phyloP scores from a whole-genome alignment of 2,329 filamentous ascomycete genomes.

The Microdochium trichocladiopsis region DNA sequence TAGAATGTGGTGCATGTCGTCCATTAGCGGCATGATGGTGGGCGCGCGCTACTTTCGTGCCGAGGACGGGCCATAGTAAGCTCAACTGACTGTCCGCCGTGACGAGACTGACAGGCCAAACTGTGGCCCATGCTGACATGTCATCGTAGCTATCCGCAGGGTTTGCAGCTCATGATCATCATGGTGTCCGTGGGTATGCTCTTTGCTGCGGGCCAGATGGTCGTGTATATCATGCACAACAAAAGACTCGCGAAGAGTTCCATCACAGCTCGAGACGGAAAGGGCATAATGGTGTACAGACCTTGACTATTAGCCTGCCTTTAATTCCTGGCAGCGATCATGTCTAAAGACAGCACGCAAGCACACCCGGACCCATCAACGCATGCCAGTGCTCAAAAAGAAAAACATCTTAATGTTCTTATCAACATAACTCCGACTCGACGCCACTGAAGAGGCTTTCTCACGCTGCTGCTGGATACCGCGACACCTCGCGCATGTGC shows the following conservation, averaged over 20 bases:
- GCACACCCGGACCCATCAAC: too few species aligned
- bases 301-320: neutral
- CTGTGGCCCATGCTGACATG: neutral
- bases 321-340: too few species aligned
- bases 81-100: constrained; percentile 2
- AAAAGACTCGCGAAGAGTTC: constrained; percentile 15
- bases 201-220: constrained; percentile 30
- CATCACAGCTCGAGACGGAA: neutral
- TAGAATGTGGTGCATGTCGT: constrained; percentile 40
- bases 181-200: constrained; percentile 32
- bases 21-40: constrained; percentile 41
- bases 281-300: constrained; percentile 1
- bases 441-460: too few species aligned
- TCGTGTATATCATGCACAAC: constrained; percentile 30
- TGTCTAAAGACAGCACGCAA: too few species aligned
- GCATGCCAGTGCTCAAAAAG: too few species aligned
- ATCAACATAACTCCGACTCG: too few species aligned
- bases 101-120: neutral
- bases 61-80: constrained; percentile 31
- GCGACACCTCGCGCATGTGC: neutral
- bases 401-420: too few species aligned
- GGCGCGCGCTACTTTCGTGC: constrained; percentile 41
- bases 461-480: neutral
- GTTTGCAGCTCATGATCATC: constrained; percentile 35
- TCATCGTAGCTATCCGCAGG: constrained; percentile 29